Evolutionary conservation across 2,329 filamentous ascomycete genomes (phyloP).

Genomic region (Stagonosporopsis chrysanthemi): DNA sequence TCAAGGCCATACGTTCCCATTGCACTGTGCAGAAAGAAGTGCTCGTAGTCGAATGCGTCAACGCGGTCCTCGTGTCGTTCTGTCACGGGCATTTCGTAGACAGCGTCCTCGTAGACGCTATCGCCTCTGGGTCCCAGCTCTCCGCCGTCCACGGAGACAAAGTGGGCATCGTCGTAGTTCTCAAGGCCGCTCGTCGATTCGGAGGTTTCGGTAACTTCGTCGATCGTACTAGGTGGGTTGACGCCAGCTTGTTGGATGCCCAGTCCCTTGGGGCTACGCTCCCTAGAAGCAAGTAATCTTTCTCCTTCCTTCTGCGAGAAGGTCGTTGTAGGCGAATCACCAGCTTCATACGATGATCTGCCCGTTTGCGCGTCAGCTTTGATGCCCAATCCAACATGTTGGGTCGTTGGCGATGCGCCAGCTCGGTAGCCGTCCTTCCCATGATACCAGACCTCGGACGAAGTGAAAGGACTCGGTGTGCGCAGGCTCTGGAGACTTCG

Average conservation of each 20-base stretch:
- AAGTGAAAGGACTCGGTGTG: slow-evolving; percentile 79
- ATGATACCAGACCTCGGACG: slow-evolving; percentile 68
- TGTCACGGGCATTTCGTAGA: slow-evolving; percentile 46
- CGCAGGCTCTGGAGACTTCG: slow-evolving; percentile 78
- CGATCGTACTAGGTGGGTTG: slow-evolving; percentile 29
- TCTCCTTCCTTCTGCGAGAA: slow-evolving; percentile 30
- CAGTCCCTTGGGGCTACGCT: slow-evolving; percentile 11
- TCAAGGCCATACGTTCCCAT: slow-evolving; percentile 76
- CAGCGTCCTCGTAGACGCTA: slow-evolving; percentile 57
- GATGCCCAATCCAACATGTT: slow-evolving; percentile 42
- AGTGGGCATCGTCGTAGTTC: slow-evolving; percentile 50
- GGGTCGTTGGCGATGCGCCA: slow-evolving; percentile 32
- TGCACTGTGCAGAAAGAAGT: slow-evolving; percentile 93
- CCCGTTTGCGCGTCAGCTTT: slow-evolving; percentile 36
- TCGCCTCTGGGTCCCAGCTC: slow-evolving; percentile 31
- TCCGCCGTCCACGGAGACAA: slow-evolving; percentile 45
- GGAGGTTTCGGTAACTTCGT: slow-evolving; percentile 34
- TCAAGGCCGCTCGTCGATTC: slow-evolving; percentile 36
- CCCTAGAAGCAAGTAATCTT: slow-evolving; percentile 15
- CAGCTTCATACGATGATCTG: slow-evolving; percentile 31
- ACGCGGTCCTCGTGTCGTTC: slow-evolving; percentile 87
- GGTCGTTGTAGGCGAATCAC: slow-evolving; percentile 23
- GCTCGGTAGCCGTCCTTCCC: slow-evolving; percentile 45
- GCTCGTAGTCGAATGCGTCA: slow-evolving; percentile 95
- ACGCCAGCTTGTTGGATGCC: slow-evolving; percentile 33